Evolutionary conservation across 1,139 yeast genomes (phyloP), one percentile per base, ranked within the genome.

Genomic region (Suhomyces wounanorum): DNA sequence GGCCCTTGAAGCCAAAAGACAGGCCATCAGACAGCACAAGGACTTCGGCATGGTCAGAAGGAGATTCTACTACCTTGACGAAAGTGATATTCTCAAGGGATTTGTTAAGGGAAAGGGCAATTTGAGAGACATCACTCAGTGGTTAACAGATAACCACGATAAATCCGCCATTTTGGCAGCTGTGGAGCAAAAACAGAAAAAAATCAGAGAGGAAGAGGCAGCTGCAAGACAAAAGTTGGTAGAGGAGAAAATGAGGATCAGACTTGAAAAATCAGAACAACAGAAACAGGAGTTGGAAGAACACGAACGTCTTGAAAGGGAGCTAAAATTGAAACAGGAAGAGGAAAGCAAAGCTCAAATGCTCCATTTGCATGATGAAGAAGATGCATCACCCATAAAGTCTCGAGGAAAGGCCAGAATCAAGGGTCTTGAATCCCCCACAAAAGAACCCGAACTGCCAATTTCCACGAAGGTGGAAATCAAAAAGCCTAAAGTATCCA

Each of bases 41-140:
- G 77, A 78, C 69, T 78, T 76, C 63, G 81, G 73, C 50, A 75
- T 78, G 63, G 76, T 81, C 54, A 76, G 72, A 54, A 77, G 73
- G 47, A 62, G 77, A 50, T 83, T 78, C 61, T 76, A 77, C 43
- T 70, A 78, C 44, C 63, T 82, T 21, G 67, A 70, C 18, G 80
- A 76, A 44, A 74, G 82, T 33, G 79, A 83, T 54, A 76, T 86
- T 36, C 78, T 82, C 55, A 82, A 82, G 46, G 87, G 86, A 1
- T 82, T 84, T 61, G 84, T 81, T 46, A 78, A 81, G 33, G 84
- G 83, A 39, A 79, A 82, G 46, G 83, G 84, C 10, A 79, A 84
- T 52, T 64, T 84, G 31, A 73, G 84, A 52, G 78, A 79, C 46
- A 79, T 87, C 13, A 77, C 84, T 31, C 74, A 71, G 48, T 74